phyloP scores from a whole-genome alignment of 306 rosid species.

The Chamaecrista fasciculata region DNA sequence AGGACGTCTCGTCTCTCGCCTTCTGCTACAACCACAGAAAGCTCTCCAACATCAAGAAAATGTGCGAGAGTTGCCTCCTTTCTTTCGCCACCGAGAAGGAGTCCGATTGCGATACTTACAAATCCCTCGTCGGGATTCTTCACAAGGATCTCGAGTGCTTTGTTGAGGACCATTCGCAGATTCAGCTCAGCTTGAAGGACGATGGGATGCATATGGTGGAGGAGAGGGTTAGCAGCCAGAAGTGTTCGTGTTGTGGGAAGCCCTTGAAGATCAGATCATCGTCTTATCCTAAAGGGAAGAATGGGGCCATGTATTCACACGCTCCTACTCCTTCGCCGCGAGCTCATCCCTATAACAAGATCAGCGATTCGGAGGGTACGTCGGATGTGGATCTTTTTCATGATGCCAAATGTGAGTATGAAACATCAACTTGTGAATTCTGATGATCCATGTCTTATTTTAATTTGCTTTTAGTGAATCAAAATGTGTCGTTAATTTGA shows the following conservation, averaged over 20 bases:
- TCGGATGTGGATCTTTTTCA: conserved; percentile 39
- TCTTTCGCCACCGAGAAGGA: conserved; percentile 78
- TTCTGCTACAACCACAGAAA: conserved; percentile 81
- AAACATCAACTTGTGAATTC: background rate
- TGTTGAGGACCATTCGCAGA: conserved; percentile 57
- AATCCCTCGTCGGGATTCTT: conserved; percentile 77
- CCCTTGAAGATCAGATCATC: conserved; percentile 51
- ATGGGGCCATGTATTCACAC: conserved; percentile 21
- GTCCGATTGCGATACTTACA: conserved; percentile 64
- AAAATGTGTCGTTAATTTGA: conserved; percentile 5
- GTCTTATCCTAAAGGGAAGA: conserved; percentile 37
- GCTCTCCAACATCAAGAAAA: conserved; percentile 61
- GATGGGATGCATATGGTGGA: conserved; percentile 37
- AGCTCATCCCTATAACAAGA: conserved; percentile 38
- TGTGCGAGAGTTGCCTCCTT: conserved; percentile 87
- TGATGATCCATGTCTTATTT: background rate
- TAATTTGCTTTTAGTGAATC: background rate
- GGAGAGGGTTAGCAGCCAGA: conserved; percentile 22
- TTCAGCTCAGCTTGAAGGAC: conserved; percentile 54
- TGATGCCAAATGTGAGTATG: conserved; percentile 39
- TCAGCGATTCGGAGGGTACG: conserved; percentile 35
- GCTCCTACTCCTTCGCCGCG: conserved; percentile 78
- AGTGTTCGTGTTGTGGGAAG: conserved; percentile 76
- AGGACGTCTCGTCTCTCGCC: conserved; percentile 67
- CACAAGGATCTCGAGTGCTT: conserved; percentile 80